Conservation (phyloP, 2,329 filamentous ascomycete genomes). For the Diaporthe ilicicola region DNA sequence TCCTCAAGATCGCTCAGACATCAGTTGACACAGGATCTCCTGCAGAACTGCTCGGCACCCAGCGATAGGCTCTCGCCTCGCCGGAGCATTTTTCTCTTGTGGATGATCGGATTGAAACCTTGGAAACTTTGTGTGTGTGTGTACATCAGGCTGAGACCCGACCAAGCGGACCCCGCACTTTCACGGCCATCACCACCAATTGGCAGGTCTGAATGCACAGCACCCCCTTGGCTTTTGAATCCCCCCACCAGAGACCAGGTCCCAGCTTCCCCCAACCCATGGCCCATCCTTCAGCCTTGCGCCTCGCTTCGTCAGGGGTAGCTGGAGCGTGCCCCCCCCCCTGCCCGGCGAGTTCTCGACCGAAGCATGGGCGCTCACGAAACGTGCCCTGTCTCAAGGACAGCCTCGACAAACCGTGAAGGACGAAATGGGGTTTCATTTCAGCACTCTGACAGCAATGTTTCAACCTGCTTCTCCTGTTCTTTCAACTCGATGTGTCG, state of each 20-base stretch:
- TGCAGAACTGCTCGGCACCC: background rate
- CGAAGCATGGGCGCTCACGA: conserved; percentile 35
- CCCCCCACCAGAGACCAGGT: background rate
- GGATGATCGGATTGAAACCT: conserved; percentile 2
- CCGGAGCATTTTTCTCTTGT: background rate
- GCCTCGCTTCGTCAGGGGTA: conserved; percentile 9
- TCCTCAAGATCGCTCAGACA: background rate
- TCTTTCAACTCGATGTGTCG: conserved; percentile 2
- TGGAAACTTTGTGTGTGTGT: background rate
- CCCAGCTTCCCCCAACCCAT: conserved; percentile 16
- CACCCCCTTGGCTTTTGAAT: background rate
- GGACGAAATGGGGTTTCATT: conserved; percentile 11
- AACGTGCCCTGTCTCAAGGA: conserved; percentile 43
- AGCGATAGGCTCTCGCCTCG: background rate
- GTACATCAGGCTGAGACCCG: conserved; percentile 8
- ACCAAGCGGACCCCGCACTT: background rate
- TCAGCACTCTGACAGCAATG: conserved; percentile 4
- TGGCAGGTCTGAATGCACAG: background rate
- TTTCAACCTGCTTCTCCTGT: conserved; percentile 29
- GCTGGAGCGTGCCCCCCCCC: conserved; percentile 2
- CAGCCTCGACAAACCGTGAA: conserved; percentile 7
- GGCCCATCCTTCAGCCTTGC: conserved; percentile 27
- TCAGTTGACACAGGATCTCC: conserved; percentile 8
- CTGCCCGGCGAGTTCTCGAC: background rate
- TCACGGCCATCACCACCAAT: background rate